Base-by-base conservation (phyloP, 1,139 yeast genomes). In the Scheffersomyces cryptocercus region DNA sequence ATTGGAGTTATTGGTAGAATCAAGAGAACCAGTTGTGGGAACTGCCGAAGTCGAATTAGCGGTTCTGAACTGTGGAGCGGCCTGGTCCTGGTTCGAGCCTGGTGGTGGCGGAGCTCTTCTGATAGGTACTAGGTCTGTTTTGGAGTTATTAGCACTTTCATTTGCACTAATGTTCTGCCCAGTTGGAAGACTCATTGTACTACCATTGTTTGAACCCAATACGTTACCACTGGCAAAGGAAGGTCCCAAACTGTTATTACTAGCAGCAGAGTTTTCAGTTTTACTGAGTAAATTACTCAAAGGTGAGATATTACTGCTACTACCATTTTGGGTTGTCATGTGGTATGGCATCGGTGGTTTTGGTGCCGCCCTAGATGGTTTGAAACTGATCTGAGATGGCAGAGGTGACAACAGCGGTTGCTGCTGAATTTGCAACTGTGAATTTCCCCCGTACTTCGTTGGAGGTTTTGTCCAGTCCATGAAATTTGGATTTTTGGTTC, bases 81-180 rank as follows among this genome's bases (percentile, higher is more conserved):
- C 12, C n/a, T 11, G 15, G 8, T 12, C 36, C 32, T 37, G 30
- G 14, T 13, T 36, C 26, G 16, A 29, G 14, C 38, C 26, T n/a
- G 84, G 84, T 6, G 82, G 82, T 14, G 81, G 76, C 1, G 85
- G 85, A 1, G 84, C 84, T 42, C 70, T 73, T 61, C 84, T 70
- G 7, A 68, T 69, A 8, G 84, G 82, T 3, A 72, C 61, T 45
- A 76, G 70, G 36, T 67, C 71, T 2, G 50, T 26, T 14, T 28
- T 8, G 13, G 36, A 32, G 3, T 20, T 20, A 20, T 20, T 20
- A 20, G 26, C 8, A 20, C 26, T 20, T 3, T 20, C 26, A 20
- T 20, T 5, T 20, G 26, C 8, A 20, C 26, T 20, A 20, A 3
- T 20, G 26, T 20, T 20, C 8, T 20, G 26, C 7, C 26, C 26